A percentile compares a stretch with the other conserved stretches of the same genome.
phyloP scores from a whole-genome alignment of 306 rosid species.

The Calophaca sinica region DNA sequence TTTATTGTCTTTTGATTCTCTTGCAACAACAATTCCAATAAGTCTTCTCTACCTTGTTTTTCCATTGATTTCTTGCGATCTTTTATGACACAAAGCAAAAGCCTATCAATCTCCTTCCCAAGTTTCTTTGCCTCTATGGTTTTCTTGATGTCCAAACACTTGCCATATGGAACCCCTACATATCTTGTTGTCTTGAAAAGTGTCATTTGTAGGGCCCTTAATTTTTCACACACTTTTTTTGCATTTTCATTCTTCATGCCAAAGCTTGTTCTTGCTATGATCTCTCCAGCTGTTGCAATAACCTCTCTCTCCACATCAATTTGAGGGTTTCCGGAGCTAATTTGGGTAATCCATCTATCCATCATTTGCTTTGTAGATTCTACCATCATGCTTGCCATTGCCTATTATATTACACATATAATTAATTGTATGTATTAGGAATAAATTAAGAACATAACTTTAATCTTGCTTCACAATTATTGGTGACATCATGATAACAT shows the following conservation, averaged over 20 bases:
- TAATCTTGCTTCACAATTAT: not conserved
- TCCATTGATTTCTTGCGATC: conserved; percentile 45
- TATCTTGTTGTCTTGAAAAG: conserved; percentile 72
- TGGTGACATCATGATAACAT: not conserved
- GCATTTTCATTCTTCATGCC: conserved; percentile 64
- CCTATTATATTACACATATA: conserved; percentile 39
- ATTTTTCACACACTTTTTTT: conserved; percentile 55
- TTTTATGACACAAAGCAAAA: conserved; percentile 52
- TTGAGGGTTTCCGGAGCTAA: conserved; percentile 55
- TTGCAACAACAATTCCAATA: conserved; percentile 65
- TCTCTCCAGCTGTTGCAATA: conserved; percentile 69
- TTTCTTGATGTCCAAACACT: conserved; percentile 55
- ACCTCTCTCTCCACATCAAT: conserved; percentile 72
- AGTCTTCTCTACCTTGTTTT: conserved; percentile 49
- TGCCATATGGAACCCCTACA: conserved; percentile 80
- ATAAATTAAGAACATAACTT: not conserved
- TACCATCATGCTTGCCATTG: conserved; percentile 65
- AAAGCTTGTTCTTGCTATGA: conserved; percentile 82
- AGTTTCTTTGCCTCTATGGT: conserved; percentile 65
- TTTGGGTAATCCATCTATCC: conserved; percentile 54
- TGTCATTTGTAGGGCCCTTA: conserved; percentile 66
- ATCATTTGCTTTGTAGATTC: conserved; percentile 69
- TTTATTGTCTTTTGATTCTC: conserved; percentile 46
- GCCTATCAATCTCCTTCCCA: conserved; percentile 68
- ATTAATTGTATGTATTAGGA: not conserved